A percentile compares a stretch with the other conserved stretches of the same genome.
phyloP scores from a whole-genome alignment of 2,329 filamentous ascomycete genomes.

The Cytospora chrysosperma region DNA sequence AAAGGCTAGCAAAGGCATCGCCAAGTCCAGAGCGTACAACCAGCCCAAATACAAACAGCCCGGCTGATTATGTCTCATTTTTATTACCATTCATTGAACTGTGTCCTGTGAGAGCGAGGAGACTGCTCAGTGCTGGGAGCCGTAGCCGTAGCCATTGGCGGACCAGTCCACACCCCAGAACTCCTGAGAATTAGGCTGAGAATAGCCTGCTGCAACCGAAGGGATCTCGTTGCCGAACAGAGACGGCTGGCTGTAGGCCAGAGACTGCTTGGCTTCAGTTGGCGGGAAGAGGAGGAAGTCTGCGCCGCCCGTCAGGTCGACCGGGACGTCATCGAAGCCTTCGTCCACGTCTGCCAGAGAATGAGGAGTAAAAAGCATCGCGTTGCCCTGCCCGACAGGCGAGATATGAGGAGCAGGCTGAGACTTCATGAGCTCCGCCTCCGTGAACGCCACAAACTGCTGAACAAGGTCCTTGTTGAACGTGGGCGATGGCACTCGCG shows the following conservation, averaged over 20 bases:
- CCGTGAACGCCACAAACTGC: slow-evolving; percentile 41
- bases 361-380: slow-evolving; percentile 67
- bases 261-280: slow-evolving; percentile 38
- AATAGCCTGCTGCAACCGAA: slow-evolving; percentile 51
- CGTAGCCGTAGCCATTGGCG: slow-evolving; percentile 35
- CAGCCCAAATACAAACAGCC: neutral
- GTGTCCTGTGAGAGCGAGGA: neutral
- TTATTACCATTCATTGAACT: neutral
- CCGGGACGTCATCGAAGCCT: slow-evolving; percentile 56
- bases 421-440: slow-evolving; percentile 41
- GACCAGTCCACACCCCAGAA: slow-evolving; percentile 48
- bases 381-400: slow-evolving; percentile 64
- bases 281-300: slow-evolving; percentile 66
- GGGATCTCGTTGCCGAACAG: slow-evolving; percentile 51
- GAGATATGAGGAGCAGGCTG: slow-evolving; percentile 59
- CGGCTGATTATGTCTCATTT: neutral
- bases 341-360: slow-evolving; percentile 64
- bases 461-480: slow-evolving; percentile 47
- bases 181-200: slow-evolving; percentile 52
- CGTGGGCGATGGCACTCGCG: slow-evolving; percentile 41
- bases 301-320: slow-evolving; percentile 40
- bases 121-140: slow-evolving; percentile 28
- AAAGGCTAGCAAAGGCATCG: neutral
- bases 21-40: neutral
- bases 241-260: slow-evolving; percentile 38